A percentile compares a stretch with the other conserved stretches of the same genome.
phyloP scores from a whole-genome alignment of 495 filamentous ascomycete genomes.

The Umbilicaria muhlenbergii region DNA sequence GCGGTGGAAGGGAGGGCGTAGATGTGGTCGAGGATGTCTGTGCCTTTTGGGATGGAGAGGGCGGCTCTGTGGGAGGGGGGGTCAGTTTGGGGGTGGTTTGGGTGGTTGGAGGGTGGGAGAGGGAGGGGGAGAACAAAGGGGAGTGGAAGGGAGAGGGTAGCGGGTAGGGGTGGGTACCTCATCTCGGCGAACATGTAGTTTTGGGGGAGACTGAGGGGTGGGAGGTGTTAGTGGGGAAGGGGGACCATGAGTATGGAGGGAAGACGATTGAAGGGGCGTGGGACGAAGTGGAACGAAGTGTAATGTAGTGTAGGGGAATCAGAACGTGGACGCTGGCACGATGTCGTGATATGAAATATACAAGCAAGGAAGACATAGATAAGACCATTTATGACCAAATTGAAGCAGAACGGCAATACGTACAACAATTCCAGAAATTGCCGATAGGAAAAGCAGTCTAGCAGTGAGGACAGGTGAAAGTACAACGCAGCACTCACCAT shows the following conservation, averaged over 20 bases:
- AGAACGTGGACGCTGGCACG: too few relatives aligned
- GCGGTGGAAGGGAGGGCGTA: slow-evolving; percentile 46
- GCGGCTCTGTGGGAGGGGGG: slow-evolving; percentile 24
- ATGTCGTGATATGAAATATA: too few relatives aligned
- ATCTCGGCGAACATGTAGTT: slow-evolving; percentile 89
- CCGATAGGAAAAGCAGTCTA: not conserved
- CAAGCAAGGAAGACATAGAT: not conserved
- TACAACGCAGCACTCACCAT: slow-evolving; percentile 40
- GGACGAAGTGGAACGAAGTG: too few relatives aligned
- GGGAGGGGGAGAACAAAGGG: not conserved
- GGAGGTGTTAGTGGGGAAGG: not conserved
- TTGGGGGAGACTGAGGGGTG: slow-evolving; percentile 53
- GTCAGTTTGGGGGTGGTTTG: not conserved
- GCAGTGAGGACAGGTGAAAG: not conserved
- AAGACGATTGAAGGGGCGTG: too few relatives aligned
- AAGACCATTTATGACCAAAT: not conserved
- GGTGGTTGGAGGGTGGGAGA: not conserved
- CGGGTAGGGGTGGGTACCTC: slow-evolving; percentile 46
- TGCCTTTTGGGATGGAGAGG: slow-evolving; percentile 47
- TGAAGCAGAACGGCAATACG: too few relatives aligned
- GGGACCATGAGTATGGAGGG: too few relatives aligned
- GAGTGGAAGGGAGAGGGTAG: not conserved
- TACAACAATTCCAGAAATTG: not conserved
- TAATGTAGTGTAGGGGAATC: too few relatives aligned
- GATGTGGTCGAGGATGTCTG: slow-evolving; percentile 83